A percentile compares a stretch with the other conserved stretches of the same genome.
phyloP scores from a whole-genome alignment of 495 filamentous ascomycete genomes.

The Daldinia caldariorum region DNA sequence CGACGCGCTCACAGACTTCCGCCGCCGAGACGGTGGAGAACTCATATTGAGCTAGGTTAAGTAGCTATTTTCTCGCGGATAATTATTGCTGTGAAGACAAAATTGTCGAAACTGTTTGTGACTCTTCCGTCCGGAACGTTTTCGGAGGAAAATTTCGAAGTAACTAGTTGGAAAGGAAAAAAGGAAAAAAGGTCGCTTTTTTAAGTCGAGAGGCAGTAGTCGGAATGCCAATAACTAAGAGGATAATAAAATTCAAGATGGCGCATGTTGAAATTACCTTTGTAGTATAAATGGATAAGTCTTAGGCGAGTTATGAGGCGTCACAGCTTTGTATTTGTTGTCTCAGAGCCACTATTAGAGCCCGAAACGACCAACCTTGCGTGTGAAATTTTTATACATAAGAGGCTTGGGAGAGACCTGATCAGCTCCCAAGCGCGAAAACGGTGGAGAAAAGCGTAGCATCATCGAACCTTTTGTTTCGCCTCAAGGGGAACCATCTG shows the following conservation, averaged over 20 bases:
- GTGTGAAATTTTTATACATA: conserved; percentile 36
- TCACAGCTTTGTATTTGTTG: conserved; percentile 32
- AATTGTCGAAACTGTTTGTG: conserved; percentile 13
- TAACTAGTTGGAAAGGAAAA: too few relatives aligned
- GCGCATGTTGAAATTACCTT: conserved; percentile 37
- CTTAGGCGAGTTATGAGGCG: conserved; percentile 25
- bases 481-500: conserved; percentile 34
- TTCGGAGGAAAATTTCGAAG: background rate
- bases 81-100: conserved; percentile 7
- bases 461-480: conserved; percentile 32
- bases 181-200: conserved; percentile 6
- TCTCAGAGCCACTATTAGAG: conserved; percentile 41
- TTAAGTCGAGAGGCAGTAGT: conserved; percentile 27
- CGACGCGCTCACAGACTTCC: conserved; percentile 51
- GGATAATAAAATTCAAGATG: conserved; percentile 23
- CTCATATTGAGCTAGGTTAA: conserved; percentile 24
- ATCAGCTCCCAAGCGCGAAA: conserved; percentile 35
- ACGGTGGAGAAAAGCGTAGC: conserved; percentile 44
- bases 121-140: conserved; percentile 5
- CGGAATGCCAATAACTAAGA: conserved; percentile 26
- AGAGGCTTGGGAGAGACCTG: conserved; percentile 31
- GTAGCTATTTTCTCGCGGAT: background rate
- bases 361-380: conserved; percentile 36
- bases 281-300: conserved; percentile 24
- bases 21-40: conserved; percentile 53